Evolutionary conservation across 345 rosid genomes (phyloP), one percentile per base, ranked within the genome.

Genomic region (Fremontodendron californicum): DNA sequence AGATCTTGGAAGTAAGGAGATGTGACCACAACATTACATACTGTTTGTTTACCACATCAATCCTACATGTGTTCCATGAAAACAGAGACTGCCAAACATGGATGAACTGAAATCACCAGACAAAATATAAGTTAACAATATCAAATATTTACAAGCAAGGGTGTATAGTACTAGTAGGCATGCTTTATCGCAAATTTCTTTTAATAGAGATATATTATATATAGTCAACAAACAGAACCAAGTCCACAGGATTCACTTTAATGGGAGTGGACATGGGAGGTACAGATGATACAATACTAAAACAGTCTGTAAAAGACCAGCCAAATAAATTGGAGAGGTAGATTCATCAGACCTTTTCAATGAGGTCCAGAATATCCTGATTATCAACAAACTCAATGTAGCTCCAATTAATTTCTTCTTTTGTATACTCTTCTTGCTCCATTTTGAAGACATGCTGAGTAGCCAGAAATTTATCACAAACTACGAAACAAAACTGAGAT

Each of bases 381-480:
- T 94, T 94, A 83, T 96, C 99, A 35, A 94, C 93, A 79, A 96
- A 96, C 3, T 93, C 99, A 77, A 96, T 96, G 90, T 96, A 96
- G 88, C 99, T 96, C 98, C 99, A 96, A 81, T 92, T 81, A 83
- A 96, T 96, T 87, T 92, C 90, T 87, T 96, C 99, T 82, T 92
- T 96, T 25, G 88, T 91, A 84, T 95, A 93, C 81, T 92, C 99
- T 80, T 95, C 99, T 92, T 96, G 99, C 87, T 95, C 99, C 99
- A 96, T 94, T 89, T 96, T 96, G 85, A 96, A 96, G 78, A 96
- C 99, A 74, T 96, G 99, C 99, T 96, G 97, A 74, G 40, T 67
- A 80, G 27, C 35, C 23, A 82, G 62, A 81, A 62, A 63, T 61
- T 66, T 65, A 54, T 80, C 71, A 84, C 35, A 63, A 71, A 79